Evolutionary conservation across 176 grass and related monocot genomes (phyloP).

Genomic region (Cocos nucifera): DNA sequence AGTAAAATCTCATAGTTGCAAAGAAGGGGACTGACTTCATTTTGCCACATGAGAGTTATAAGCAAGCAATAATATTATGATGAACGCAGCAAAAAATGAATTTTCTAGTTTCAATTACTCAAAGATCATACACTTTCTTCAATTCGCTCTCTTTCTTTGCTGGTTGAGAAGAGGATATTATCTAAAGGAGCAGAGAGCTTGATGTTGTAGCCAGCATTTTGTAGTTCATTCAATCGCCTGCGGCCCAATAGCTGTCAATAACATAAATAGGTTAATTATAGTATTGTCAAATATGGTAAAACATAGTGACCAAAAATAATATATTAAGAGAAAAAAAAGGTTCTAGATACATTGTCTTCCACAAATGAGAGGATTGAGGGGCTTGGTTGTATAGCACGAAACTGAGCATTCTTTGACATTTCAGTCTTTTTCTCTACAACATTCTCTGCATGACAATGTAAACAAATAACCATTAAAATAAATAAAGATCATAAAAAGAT

Average conservation of each 20-base stretch:
- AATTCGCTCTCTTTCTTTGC: constrained; percentile 65
- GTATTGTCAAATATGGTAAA: neutral
- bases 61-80: too few relatives aligned
- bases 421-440: constrained; percentile 45
- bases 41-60: too few relatives aligned
- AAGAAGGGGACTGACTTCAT: too few relatives aligned
- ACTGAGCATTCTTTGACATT: constrained; percentile 88
- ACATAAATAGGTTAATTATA: neutral
- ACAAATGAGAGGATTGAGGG: constrained; percentile 78
- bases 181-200: constrained; percentile 84
- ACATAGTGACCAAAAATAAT: neutral
- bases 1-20: too few relatives aligned
- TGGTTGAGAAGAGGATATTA: constrained; percentile 74
- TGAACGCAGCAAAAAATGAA: neutral
- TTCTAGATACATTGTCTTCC: constrained; percentile 73
- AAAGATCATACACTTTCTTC: constrained; percentile 65
- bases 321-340: constrained; percentile 2
- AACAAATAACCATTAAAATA: constrained; percentile 16
- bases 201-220: constrained; percentile 78
- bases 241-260: constrained; percentile 70
- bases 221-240: constrained; percentile 75
- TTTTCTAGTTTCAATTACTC: constrained; percentile 11
- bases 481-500: constrained; percentile 2
- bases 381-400: constrained; percentile 68
- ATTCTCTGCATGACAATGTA: constrained; percentile 17